Conservation (phyloP, 176 grass and related monocot species). For the Poa pratensis region DNA sequence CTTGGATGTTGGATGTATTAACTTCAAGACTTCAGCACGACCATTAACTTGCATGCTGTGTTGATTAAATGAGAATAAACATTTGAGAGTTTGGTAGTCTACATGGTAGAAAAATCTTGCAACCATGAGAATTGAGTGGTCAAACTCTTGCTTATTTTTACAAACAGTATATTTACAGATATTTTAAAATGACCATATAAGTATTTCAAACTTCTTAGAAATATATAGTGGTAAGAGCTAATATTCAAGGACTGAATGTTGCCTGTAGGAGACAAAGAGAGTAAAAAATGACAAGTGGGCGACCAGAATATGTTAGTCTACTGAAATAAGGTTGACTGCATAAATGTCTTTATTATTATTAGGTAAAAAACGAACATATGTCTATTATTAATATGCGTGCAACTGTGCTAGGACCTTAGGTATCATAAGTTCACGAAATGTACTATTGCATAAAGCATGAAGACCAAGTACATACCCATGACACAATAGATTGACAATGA, state of each 20-base stretch:
- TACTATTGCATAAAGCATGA: not conserved
- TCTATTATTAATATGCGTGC: not conserved
- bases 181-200: not conserved
- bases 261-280: not conserved
- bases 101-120: not conserved
- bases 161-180: not conserved
- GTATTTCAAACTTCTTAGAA: not conserved
- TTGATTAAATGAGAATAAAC: not conserved
- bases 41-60: not conserved
- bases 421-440: not conserved
- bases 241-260: not conserved
- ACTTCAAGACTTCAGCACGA: not conserved
- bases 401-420: not conserved
- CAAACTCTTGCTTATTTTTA: not conserved
- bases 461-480: constrained; percentile 62
- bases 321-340: not conserved
- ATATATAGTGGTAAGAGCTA: constrained; percentile 5
- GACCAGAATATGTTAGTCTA: not conserved
- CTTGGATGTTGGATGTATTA: not conserved
- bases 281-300: not conserved
- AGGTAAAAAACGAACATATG: not conserved
- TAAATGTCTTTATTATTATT: constrained; percentile 4
- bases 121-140: not conserved
- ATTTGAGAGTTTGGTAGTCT: not conserved
- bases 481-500: constrained; percentile 74